Percentiles rank a stretch among this genome's conserved stretches.
These are phyloP conservation scores for Chlamydomonas sphaeroides DNA, from an alignment of 139 green algal species.

Conservation along the genomic window DNA sequence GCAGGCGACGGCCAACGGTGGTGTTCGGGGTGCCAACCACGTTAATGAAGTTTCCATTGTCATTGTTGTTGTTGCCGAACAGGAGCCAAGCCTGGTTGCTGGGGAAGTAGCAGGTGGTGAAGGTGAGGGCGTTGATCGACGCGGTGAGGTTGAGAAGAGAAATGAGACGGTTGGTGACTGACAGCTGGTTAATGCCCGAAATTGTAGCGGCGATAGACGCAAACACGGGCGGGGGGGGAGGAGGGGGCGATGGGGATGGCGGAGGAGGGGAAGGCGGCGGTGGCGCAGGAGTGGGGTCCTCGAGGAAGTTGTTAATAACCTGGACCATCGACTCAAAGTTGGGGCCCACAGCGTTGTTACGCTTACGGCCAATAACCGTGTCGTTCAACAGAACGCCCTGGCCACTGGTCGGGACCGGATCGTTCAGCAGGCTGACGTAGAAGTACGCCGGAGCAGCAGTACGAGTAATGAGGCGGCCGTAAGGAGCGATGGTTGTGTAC, in stretches of 20 bases:
- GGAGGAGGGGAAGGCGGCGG: constrained; percentile 8
- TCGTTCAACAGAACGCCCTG: too few relatives aligned
- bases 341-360: constrained; percentile 20
- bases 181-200: background rate
- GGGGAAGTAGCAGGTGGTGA: constrained; percentile 36
- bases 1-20: too few relatives aligned
- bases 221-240: background rate
- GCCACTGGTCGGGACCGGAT: too few relatives aligned
- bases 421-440: too few relatives aligned
- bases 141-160: constrained; percentile 3
- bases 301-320: background rate
- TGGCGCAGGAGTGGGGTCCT: background rate
- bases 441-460: too few relatives aligned
- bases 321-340: constrained; percentile 8
- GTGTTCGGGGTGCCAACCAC: too few relatives aligned
- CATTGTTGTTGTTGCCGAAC: constrained; percentile 11
- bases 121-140: background rate
- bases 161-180: constrained; percentile 25
- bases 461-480: background rate
- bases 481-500: background rate
- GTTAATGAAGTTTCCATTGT: constrained; percentile 2
- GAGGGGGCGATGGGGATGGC: background rate
- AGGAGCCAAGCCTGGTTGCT: constrained; percentile 25
- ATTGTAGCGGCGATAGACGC: background rate
- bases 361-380: background rate